Conservation (phyloP, 2,329 filamentous ascomycete species). For the Diaporthe sp. region DNA sequence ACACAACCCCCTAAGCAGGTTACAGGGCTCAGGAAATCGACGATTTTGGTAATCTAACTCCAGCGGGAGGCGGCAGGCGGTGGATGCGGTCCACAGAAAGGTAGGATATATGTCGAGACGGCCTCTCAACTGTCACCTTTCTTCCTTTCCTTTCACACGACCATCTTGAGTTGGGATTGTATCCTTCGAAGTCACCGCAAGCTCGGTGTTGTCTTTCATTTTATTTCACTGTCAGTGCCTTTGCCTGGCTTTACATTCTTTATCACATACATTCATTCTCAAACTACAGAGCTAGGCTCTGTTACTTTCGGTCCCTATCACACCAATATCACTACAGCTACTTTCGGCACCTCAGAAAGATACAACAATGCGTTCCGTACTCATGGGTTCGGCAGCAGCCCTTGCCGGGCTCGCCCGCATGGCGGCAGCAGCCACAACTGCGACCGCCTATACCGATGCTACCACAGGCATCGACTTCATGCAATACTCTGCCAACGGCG, state of each 20-base stretch:
- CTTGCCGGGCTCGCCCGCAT: constrained; percentile 39
- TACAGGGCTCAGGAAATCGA: not conserved
- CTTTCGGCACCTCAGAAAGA: constrained; percentile 1
- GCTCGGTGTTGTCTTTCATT: constrained; percentile 12
- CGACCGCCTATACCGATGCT: constrained; percentile 47
- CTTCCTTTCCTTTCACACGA: not conserved
- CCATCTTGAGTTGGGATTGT: constrained; percentile 20
- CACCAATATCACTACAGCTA: not conserved
- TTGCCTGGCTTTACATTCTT: constrained; percentile 16
- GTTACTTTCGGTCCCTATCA: constrained; percentile 2
- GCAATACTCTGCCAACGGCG: constrained; percentile 43
- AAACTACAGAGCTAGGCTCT: constrained; percentile 22
- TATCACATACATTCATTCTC: constrained; percentile 20
- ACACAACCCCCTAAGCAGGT: not conserved
- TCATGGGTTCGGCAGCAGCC: constrained; percentile 30
- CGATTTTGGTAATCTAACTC: constrained; percentile 2
- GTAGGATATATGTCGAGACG: not conserved
- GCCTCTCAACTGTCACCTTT: not conserved
- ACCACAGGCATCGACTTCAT: constrained; percentile 54
- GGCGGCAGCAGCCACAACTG: constrained; percentile 38
- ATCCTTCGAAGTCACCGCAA: constrained; percentile 26
- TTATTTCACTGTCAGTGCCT: not conserved
- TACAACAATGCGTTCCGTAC: constrained; percentile 33
- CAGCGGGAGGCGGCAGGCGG: not conserved
- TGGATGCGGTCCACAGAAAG: constrained; percentile 9